Evolutionary conservation across 75 land plant species (phyloP).

Genomic region (Pinus tabuliformis): DNA sequence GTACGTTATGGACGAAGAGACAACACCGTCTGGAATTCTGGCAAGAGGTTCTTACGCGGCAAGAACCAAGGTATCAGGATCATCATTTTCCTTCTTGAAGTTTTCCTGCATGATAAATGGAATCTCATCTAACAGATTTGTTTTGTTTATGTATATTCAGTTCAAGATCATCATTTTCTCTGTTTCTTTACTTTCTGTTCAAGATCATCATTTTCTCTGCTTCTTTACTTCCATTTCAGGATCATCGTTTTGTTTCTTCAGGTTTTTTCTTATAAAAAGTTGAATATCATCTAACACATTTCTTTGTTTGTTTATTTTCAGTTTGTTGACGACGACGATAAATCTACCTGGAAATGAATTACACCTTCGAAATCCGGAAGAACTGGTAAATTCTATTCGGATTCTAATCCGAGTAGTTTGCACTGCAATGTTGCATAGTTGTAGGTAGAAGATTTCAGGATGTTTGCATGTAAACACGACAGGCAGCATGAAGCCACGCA

Average conservation of each 20-base stretch:
- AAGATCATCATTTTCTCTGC: background rate
- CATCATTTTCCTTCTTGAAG: no score
- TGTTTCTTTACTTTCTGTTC: background rate
- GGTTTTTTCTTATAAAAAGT: background rate
- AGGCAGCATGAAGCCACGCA: constrained; percentile 2
- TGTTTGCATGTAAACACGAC: background rate
- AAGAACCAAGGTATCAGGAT: constrained; percentile 25
- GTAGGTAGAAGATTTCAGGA: constrained; percentile 1
- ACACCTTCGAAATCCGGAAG: constrained; percentile 70
- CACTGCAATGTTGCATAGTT: background rate
- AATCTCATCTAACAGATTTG: no score
- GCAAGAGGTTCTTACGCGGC: constrained; percentile 50
- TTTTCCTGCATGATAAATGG: background rate
- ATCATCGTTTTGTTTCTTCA: background rate
- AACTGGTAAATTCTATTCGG: constrained; percentile 18
- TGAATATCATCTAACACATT: background rate
- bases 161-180: background rate
- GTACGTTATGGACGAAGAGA: constrained; percentile 38
- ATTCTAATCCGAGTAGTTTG: background rate
- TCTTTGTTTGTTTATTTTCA: constrained; percentile 12
- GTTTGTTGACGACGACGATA: constrained; percentile 74
- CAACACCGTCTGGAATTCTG: constrained; percentile 43
- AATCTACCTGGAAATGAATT: constrained; percentile 57
- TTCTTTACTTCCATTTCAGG: background rate
- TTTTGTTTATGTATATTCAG: background rate